Base-by-base conservation (phyloP, 495 filamentous ascomycete genomes). In the Cairneyella variabilis region DNA sequence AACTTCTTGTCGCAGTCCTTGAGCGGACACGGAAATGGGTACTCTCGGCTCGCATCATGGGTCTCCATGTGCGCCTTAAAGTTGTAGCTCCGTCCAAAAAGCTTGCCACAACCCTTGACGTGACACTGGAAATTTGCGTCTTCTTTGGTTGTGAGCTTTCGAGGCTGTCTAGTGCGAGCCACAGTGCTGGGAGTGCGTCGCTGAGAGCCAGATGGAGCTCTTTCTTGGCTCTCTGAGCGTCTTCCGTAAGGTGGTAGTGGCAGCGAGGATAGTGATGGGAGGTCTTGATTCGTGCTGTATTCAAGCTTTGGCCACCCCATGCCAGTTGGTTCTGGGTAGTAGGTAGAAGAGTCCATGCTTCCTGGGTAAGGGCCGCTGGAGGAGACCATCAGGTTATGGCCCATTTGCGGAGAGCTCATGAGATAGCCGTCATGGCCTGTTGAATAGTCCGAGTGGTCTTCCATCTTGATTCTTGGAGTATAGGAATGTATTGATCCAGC, bases 31-130 rank as follows among this genome's bases (percentile, higher is more conserved):
- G 74, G 70, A 66, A 89, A 84, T 1, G 83, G 82, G 60, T 86
- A 84, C 57, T 80, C 82, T 46, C 82, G 75, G 44, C 76, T 78
- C 2, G 91, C 86, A 66, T 96, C 83, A 69, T 97, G 92, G 7
- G 83, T 92, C 63, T 93, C 89, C 76, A 93, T 77, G 67, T 97
- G 92, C 48, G 89, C 84, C 63, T 87, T 89, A 68, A 86, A 90
- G 71, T 97, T 97, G 71, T 91, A 97, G 62, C 83, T 86, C 47
- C 92, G 72, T 54, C 88, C 88, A 65, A 97, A 97, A 7, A 83
- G 76, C 69, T 83, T 85, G 20, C 85, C 85, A 66, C 92, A 97
- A 14, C 76, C 75, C 65, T 76, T 75, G 10, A 84, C 68, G 21
- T 80, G 72, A 65, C 92, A 97, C 53, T 83, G 68, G 63, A 83